Evolutionary conservation across 2,329 filamentous ascomycete genomes (phyloP), one percentile per base, ranked within the genome.

Genomic region (Aotearoamyces nothofagi): DNA sequence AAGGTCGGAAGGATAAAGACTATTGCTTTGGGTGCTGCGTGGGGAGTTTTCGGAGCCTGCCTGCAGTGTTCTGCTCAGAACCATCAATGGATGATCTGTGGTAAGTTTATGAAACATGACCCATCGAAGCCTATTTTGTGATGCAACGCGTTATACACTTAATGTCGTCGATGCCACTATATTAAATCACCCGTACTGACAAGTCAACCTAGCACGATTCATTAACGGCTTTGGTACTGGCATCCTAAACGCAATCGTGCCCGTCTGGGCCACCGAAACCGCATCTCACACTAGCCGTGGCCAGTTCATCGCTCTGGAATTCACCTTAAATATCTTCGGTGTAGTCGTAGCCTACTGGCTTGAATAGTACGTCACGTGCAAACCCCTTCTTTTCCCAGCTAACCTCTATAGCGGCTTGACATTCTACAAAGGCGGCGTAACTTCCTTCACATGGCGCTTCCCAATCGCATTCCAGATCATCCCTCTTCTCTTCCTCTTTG

Each of bases 291-390:
- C 65, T 0, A 72, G 67, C 2, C 64, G 78, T 22, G 78, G 78
- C 5, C 63, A 71, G 26, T 78, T 78, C 37, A 69, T 81, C 32
- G 70, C 73, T 7, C 71, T 78, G 30, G 76, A 81, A 41, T 81
- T 82, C 37, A 80, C 74, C 0, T 50, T 80, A 6, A 82, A 81
- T 43, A 79, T 80, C 35, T 70, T 78, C 26, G 75, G 75, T 34
- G 71, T 79, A 1, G 66, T 73, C 12, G 57, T 73, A 19, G 53
- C 64, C 3, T 78, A 78, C 38, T 76, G 69, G 70, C 45, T 62
- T 6, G 57, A 60, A 27, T 45, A 15, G n/a, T n/a, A n/a, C n/a
- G n/a, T n/a, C n/a, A n/a, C n/a, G n/a, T 40, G 40, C 41, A 39
- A 29, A 37, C 22, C 15, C 8, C n/a, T 15, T 8, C 17, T 23